Percentiles rank a stretch among this genome's conserved stretches.
These are phyloP conservation scores for Leishmania turanica DNA, from an alignment of 208 protist genomes.

Conservation along the genomic window DNA sequence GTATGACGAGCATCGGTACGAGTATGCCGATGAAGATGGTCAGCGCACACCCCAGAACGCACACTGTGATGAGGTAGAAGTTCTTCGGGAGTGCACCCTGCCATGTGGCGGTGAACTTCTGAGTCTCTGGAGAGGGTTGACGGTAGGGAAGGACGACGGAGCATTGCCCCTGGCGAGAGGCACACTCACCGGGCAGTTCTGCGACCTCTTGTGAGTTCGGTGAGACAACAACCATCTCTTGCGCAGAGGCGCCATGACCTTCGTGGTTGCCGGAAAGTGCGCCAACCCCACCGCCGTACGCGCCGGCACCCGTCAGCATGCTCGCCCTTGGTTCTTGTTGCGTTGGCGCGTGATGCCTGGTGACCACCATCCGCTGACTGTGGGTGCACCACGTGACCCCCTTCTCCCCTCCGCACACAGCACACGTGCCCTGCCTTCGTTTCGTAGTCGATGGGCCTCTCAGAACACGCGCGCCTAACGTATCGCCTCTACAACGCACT, in stretches of 20 bases:
- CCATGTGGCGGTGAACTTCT: not conserved
- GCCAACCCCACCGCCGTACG: not conserved
- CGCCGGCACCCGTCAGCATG: not conserved
- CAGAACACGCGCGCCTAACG: not conserved
- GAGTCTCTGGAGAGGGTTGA: not conserved
- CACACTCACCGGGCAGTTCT: not conserved
- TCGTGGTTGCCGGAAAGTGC: not conserved
- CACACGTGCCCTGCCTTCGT: not conserved
- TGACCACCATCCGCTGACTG: not conserved
- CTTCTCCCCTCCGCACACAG: not conserved
- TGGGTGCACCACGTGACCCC: not conserved
- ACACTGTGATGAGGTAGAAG: slow-evolving; percentile 35
- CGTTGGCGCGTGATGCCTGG: not conserved
- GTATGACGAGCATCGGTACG: slow-evolving; percentile 35
- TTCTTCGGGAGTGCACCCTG: slow-evolving; percentile 18
- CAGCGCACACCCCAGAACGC: slow-evolving; percentile 29
- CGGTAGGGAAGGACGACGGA: not conserved
- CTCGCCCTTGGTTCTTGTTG: not conserved
- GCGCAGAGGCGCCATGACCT: not conserved
- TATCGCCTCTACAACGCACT: not conserved
- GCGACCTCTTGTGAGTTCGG: not conserved
- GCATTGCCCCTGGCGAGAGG: not conserved
- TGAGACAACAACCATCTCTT: not conserved
- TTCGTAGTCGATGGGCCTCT: not conserved
- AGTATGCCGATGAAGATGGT: slow-evolving; percentile 40